Evolutionary conservation across 768 basidiomycete species (phyloP).

Genomic region (Auriscalpium vulgare): DNA sequence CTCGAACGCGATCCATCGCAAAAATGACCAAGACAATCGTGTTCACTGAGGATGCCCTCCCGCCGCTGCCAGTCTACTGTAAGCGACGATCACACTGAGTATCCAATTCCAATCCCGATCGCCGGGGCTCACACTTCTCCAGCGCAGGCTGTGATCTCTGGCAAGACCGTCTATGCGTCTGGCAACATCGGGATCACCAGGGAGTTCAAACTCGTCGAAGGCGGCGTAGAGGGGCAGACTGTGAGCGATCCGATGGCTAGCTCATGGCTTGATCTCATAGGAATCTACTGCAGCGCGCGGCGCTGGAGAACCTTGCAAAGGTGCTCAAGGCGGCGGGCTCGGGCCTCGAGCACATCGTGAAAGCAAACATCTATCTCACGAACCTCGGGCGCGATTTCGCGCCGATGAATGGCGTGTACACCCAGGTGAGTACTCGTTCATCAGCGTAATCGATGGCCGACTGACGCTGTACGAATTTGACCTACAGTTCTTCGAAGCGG

Average conservation of each 20-base stretch:
- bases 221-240: constrained; percentile 30
- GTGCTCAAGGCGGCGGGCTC: constrained; percentile 33
- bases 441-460: not conserved
- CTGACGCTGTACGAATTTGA: not conserved
- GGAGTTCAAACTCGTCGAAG: constrained; percentile 26
- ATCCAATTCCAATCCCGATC: not conserved
- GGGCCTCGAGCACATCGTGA: constrained; percentile 28
- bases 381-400: constrained; percentile 30
- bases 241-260: constrained; percentile 19
- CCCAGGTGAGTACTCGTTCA: constrained; percentile 18
- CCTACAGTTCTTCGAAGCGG: constrained; percentile 38
- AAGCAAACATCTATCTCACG: constrained; percentile 32
- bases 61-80: constrained; percentile 30
- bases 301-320: constrained; percentile 31
- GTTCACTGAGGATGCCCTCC: constrained; percentile 23
- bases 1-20: no score
- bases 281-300: constrained; percentile 23
- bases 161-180: constrained; percentile 30
- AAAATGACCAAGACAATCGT: constrained; percentile 25
- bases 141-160: constrained; percentile 32
- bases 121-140: not conserved
- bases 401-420: constrained; percentile 33
- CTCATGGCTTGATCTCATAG: not conserved
- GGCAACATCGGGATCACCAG: constrained; percentile 30
- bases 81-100: not conserved